Evolutionary conservation across 768 basidiomycete species (phyloP).

Genomic region (Trametes villosa): DNA sequence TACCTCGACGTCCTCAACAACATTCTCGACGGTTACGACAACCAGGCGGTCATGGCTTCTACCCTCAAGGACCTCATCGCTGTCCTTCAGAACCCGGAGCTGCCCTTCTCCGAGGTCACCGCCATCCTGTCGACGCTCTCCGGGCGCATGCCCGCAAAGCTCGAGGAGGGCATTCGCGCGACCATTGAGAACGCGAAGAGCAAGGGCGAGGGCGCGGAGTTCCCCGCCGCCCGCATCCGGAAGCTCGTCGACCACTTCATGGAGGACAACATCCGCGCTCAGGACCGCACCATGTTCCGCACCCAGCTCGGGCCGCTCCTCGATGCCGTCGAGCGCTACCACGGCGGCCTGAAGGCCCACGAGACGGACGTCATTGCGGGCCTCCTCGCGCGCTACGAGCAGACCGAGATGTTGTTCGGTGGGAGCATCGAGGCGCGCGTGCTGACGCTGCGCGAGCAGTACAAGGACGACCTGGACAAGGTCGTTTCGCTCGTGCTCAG

Average conservation of each 20-base stretch:
- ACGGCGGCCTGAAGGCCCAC: slow-evolving; percentile 83
- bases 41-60: slow-evolving; percentile 85
- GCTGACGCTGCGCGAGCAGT: slow-evolving; percentile 84
- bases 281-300: slow-evolving; percentile 82
- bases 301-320: slow-evolving; percentile 70
- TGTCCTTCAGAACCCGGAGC: slow-evolving; percentile 80
- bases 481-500: slow-evolving; percentile 88
- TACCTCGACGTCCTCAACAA: slow-evolving; percentile 81
- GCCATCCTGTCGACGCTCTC: slow-evolving; percentile 87
- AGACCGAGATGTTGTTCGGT: slow-evolving; percentile 91
- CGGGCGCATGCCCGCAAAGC: slow-evolving; percentile 89
- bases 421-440: slow-evolving; percentile 94
- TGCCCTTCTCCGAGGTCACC: slow-evolving; percentile 85
- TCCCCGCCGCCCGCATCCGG: slow-evolving; percentile 86
- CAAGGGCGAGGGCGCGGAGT: slow-evolving; percentile 79
- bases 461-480: slow-evolving; percentile 91
- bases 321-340: slow-evolving; percentile 79
- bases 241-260: slow-evolving; percentile 86
- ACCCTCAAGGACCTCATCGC: slow-evolving; percentile 87
- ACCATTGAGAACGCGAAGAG: slow-evolving; percentile 76
- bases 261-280: slow-evolving; percentile 76
- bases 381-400: slow-evolving; percentile 78
- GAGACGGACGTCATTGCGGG: slow-evolving; percentile 78
- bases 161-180: slow-evolving; percentile 84
- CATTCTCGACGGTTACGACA: slow-evolving; percentile 96